Evolutionary conservation across 352 stramenopile species (phyloP), one percentile per base, ranked within the genome.

Genomic region (Globisporangium orthogonon): DNA sequence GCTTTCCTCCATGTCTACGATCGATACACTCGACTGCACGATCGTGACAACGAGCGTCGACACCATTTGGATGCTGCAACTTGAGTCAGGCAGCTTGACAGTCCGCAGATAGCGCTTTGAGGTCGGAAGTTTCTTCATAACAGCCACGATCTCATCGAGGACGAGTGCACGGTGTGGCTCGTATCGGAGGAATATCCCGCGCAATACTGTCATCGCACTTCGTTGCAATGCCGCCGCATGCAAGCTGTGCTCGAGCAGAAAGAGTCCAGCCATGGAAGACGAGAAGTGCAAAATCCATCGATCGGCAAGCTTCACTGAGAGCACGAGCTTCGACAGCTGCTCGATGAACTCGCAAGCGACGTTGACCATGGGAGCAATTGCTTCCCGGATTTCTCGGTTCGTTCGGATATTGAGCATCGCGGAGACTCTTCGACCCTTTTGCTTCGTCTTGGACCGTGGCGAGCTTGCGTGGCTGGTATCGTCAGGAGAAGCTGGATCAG

Each of bases 71-170:
- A 95, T 70, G 7, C 49, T 60, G 9, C 69, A 54, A 10, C 61
- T 71, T 4, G 70, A 87, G 44, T 85, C 69, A 3, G 63, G 35
- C 13, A 95, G 63, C 56, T 87, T 92, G 44, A 85, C 74, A 9
- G 71, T 91, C 58, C 81, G 54, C 47, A 95, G 62, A 37, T 73
- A 87, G 23, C 78, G 69, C 59, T 95, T 95, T 1, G 69, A 50
- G 5, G 73, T 89, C 17, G 86, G 81, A 2, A 94, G 62, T 46
- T 95, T 91, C 6, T 89, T 52, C 69, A 95, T 89, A 1, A 89
- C 69, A 6, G 55, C 55, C 4, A 95, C 74, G n/a, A 92, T 63
- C 45, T 91, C 81, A 31, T 75, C 73, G 15, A 94, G 66, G 28
- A 95, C 56, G 4, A 85, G 66, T 11, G 71, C 58, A 18, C 83